phyloP scores from a whole-genome alignment of 345 rosid genomes.

The Ceriops zippeliana region DNA sequence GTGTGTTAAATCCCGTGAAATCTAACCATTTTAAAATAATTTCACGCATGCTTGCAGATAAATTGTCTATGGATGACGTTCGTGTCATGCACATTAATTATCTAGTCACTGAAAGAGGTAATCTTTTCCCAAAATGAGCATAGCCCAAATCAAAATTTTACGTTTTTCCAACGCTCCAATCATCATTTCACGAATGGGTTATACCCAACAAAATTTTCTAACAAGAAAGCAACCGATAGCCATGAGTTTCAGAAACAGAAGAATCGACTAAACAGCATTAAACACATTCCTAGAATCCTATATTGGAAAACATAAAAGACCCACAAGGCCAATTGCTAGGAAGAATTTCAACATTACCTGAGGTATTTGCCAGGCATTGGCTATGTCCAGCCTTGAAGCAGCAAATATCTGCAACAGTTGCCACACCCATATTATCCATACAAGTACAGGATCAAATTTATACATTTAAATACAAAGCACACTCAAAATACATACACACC shows the following conservation, averaged over 20 bases:
- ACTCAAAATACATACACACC: neutral
- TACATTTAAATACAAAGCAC: neutral
- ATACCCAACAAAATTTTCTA: neutral
- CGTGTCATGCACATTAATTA: no score
- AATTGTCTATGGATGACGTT: no score
- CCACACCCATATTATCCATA: no score
- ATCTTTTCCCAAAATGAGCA: no score
- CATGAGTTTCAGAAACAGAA: neutral
- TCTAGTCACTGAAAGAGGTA: no score
- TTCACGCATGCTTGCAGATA: no score
- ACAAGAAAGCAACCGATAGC: neutral
- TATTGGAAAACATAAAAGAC: neutral
- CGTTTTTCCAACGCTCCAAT: no score
- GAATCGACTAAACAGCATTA: neutral
- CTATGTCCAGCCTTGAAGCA: slow-evolving; percentile 81
- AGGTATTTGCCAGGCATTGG: slow-evolving; percentile 95
- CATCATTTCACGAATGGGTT: no score
- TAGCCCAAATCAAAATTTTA: no score
- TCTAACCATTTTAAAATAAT: no score
- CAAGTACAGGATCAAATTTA: neutral
- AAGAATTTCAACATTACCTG: slow-evolving; percentile 41
- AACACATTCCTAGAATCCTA: neutral
- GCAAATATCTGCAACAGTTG: slow-evolving; percentile 56
- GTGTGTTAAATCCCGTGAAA: no score
- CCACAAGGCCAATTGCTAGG: no score